A percentile compares a stretch with the other conserved stretches of the same genome.
These are phyloP conservation scores for Starmera quercuum DNA, from an alignment of 805 yeast genomes.

Conservation along the genomic window DNA sequence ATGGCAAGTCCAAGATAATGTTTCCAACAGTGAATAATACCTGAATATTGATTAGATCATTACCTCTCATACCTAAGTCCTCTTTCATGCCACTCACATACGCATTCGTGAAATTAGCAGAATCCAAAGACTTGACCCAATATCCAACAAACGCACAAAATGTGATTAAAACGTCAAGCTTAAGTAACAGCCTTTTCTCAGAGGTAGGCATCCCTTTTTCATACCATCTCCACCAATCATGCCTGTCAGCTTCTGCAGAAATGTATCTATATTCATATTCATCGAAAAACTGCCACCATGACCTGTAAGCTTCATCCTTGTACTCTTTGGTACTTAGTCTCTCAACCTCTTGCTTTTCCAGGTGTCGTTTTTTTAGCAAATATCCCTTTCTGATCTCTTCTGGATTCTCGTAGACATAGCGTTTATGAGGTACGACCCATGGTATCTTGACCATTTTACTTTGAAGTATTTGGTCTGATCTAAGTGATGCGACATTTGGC, in stretches of 20 bases:
- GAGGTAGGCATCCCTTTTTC: slow-evolving; percentile 20
- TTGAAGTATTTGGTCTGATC: too few relatives aligned
- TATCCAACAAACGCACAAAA: slow-evolving; percentile 50
- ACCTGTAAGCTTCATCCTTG: slow-evolving; percentile 28
- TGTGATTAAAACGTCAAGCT: slow-evolving; percentile 46
- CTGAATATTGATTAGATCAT: slow-evolving; percentile 55
- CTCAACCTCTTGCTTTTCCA: background rate
- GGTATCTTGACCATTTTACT: background rate
- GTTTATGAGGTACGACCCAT: background rate
- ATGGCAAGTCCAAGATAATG: slow-evolving; percentile 57
- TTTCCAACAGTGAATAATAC: slow-evolving; percentile 53
- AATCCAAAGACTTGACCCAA: slow-evolving; percentile 63
- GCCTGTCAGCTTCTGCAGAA: background rate
- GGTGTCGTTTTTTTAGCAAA: background rate
- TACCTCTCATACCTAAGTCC: slow-evolving; percentile 50
- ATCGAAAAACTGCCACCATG: slow-evolving; percentile 40
- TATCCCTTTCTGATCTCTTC: slow-evolving; percentile 1
- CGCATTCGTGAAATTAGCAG: slow-evolving; percentile 53
- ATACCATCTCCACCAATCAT: slow-evolving; percentile 3
- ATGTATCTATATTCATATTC: slow-evolving; percentile 34
- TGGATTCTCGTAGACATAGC: background rate
- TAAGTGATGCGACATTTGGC: too few relatives aligned
- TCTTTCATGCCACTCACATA: slow-evolving; percentile 57
- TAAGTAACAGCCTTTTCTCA: slow-evolving; percentile 34
- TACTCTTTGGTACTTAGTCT: slow-evolving; percentile 6